Evolutionary conservation across 345 rosid genomes (phyloP), one percentile per base, ranked within the genome.

Genomic region (Eucalyptus sp.): DNA sequence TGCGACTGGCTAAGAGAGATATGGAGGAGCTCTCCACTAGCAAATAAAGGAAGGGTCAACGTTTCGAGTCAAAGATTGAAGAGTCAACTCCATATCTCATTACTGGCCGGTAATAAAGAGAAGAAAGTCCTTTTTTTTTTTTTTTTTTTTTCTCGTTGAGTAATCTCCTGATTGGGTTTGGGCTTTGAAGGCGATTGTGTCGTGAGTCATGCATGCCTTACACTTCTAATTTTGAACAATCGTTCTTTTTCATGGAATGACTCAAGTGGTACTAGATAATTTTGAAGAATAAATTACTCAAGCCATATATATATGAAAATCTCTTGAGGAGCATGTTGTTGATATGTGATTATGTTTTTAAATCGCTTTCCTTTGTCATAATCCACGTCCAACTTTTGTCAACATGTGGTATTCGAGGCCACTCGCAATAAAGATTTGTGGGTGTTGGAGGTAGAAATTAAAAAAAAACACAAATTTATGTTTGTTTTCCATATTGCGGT

Each of bases 361-460:
- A 33, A 37, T 37, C 81, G 11, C 46, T 33, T 22, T 68, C 2
- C 80, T 31, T 8, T 68, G 80, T 68, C 80, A 68, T 68, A 16
- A 18, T 37, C 6, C 81, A 17, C 81, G 22, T 33, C 13, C 25
- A 71, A 10, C 24, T 33, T 71, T 71, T 71, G 25, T 71, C 81
- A 18, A 33, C 81, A 71, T 18, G 44, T 71, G 81, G 4, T 71
- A 4, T 2, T 71, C 7, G 81, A 71, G 71, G 37, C 71, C 71
- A 13, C 18, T n/a, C 0, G 37, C 37, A 6, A n/a, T n/a, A 64
- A n/a, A 64, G 1, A 64, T n/a, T 7, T n/a, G 33, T 14, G 2
- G 37, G 3, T 1, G 71, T 64, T 60, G 66, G n/a, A 27, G 79
- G 22, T 31, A 31, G 41, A 66, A 66, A 31, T 14, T 71, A 18